phyloP scores from a whole-genome alignment of 352 stramenopile species.

The Phytophthora melonis region DNA sequence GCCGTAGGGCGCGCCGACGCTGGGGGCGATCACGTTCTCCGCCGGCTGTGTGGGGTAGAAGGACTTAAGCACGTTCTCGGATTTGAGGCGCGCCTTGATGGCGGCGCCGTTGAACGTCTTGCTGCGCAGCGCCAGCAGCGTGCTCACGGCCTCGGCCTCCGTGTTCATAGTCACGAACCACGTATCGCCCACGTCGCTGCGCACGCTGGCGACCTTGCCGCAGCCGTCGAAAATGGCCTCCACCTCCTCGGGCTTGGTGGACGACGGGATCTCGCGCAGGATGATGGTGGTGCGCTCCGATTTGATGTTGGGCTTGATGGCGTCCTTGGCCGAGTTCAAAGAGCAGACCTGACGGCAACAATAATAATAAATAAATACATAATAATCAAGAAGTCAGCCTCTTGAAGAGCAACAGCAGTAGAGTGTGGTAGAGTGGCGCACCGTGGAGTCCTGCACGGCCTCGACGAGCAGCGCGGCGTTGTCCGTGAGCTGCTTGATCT shows the following conservation, averaged over 20 bases:
- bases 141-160: slow-evolving; percentile 89
- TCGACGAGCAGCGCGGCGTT: slow-evolving; percentile 70
- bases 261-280: slow-evolving; percentile 92
- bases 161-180: slow-evolving; percentile 93
- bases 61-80: slow-evolving; percentile 93
- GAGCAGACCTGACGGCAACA: slow-evolving; percentile 57
- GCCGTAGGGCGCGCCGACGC: slow-evolving; percentile 52
- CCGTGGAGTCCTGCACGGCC: slow-evolving; percentile 75
- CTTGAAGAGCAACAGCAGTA: background rate
- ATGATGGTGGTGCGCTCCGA: slow-evolving; percentile 95
- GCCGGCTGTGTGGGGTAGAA: slow-evolving; percentile 86
- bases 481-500: slow-evolving; percentile 88
- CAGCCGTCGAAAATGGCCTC: slow-evolving; percentile 88
- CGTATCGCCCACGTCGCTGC: slow-evolving; percentile 94
- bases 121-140: slow-evolving; percentile 85
- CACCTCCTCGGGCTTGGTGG: slow-evolving; percentile 85
- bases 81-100: slow-evolving; percentile 94
- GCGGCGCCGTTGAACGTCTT: slow-evolving; percentile 91
- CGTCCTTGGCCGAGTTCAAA: slow-evolving; percentile 82
- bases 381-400: background rate
- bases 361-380: slow-evolving; percentile 11
- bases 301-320: slow-evolving; percentile 94
- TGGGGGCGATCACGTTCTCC: slow-evolving; percentile 59
- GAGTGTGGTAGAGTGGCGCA: slow-evolving; percentile 25
- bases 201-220: slow-evolving; percentile 80